Evolutionary conservation across 306 rosid genomes (phyloP), one percentile per base, ranked within the genome.

Genomic region (Prunus armeniaca): DNA sequence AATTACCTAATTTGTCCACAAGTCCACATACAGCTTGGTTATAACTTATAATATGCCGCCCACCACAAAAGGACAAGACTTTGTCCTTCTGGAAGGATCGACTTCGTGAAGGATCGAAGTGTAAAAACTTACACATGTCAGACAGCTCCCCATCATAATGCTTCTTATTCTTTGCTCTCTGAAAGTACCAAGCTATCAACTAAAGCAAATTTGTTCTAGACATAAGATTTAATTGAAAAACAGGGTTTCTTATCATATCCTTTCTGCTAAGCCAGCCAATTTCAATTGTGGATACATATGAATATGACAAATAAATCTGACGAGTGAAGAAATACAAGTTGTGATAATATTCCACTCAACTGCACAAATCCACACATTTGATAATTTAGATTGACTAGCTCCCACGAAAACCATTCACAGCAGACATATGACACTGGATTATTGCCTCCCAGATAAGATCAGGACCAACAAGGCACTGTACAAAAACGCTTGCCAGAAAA

Each of bases 71-170:
- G 97, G 76, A 95, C 95, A 84, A 95, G 86, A 84, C 92, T 95
- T 84, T 95, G 97, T 73, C 98, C 98, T 95, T 95, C 98, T 84
- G 92, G 97, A 84, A 95, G 97, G 79, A 95, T 83, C 87, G 90
- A 80, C 85, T 95, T 95, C 78, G 90, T 82, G 74, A 89, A 86
- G 69, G 97, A 95, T 82, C 89, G 98, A 73, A 89, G 83, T 64
- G 96, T 91, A 81, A 90, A 95, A 95, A 61, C 63, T 84, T 72
- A 79, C 97, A 94, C 98, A 92, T 90, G 82, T 89, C 90, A 71
- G 91, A 84, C 71, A 94, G 87, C 84, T 92, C 87, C 81, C 77
- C 73, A 50, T 95, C 98, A 90, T 86, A 88, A 82, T 51, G 87
- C 67, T 84, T 69, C 69, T 80, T 75, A 76, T 86, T 84, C 78